Base-by-base conservation (phyloP, 768 basidiomycete species). In the Cubamyces sp. region DNA sequence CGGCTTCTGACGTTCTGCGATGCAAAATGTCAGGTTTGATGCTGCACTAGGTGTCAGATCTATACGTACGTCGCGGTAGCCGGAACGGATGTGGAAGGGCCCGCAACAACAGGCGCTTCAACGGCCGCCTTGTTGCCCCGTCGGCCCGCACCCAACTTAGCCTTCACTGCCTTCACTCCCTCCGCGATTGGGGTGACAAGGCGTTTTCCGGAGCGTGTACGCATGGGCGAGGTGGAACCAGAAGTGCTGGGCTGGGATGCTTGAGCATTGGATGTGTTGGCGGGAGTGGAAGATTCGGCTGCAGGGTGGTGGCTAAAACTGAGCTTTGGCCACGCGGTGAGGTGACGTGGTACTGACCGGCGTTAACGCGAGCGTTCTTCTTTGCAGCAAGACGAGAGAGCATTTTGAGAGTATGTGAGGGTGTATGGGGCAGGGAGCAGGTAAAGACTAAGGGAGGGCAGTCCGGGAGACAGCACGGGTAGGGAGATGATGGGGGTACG, bases 131-230 rank as follows among this genome's bases (percentile, higher is more conserved):
- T 34, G n/a, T 23, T 23, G 19, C 40, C 48, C 15, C 57, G 49
- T 19, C 57, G 49, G 21, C 28, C 42, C 1, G 28, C 49, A 19
- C 41, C 39, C 18, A 59, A 50, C 25, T 52, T 59, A 26, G 49
- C 25, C 41, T 42, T 50, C 41, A 59, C 28, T 0, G 49, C 28
- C 57, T 51, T 59, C 41, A 59, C 49, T 18, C 49, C 41, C 14
- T 59, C 57, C 5, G 57, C 49, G 26, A 59, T 18, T 0, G 57
- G 57, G 5, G 40, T 19, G 28, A 59, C 39, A 6, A 59, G 40
- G 15, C 23, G 48, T 28, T 45, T 42, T 37, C 57, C 57, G 23
- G 57, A 59, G 49, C 57, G 57, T 41, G 57, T 59, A 6, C 57
- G 57, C 49, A 59, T 59, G 18, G 57, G 57, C n/a, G 25, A 21